Percentiles rank a stretch among this genome's conserved stretches.
phyloP scores from a whole-genome alignment of 1,284 basidiomycete species.

The Lentinula novae-zelandiae region DNA sequence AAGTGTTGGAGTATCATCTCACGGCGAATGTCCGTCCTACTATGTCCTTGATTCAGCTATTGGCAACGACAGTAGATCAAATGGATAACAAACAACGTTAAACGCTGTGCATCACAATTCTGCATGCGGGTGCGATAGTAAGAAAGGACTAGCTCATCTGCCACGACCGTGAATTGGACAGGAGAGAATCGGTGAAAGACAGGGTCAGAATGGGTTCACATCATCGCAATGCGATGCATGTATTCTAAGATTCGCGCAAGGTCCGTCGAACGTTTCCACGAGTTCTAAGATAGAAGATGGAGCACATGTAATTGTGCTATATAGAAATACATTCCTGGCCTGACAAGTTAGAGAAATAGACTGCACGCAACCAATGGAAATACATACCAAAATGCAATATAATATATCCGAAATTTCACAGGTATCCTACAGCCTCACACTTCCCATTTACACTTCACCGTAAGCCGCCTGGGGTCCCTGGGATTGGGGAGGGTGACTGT shows the following conservation, averaged over 20 bases:
- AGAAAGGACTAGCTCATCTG: too few species aligned
- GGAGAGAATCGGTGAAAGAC: neutral
- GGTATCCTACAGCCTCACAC: neutral
- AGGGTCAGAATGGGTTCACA: neutral
- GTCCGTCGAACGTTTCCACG: neutral
- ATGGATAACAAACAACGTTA: neutral
- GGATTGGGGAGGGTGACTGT: conserved; percentile 46
- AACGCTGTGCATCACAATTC: too few species aligned
- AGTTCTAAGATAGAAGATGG: neutral
- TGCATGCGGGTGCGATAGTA: too few species aligned
- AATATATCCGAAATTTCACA: neutral
- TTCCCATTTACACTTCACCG: conserved; percentile 1
- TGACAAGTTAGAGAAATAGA: neutral
- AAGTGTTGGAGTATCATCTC: neutral
- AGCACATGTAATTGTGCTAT: neutral
- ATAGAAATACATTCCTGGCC: neutral
- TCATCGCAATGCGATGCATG: neutral
- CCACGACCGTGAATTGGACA: neutral
- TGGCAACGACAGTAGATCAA: neutral
- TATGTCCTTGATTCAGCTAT: too few species aligned
- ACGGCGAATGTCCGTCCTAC: neutral
- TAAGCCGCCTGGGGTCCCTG: conserved; percentile 23
- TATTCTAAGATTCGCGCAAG: neutral
- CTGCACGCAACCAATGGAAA: neutral
- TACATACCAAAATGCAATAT: neutral